Evolutionary conservation across 225 moss, liverwort and hornwort species (phyloP).

Genomic region (Bryoerythrophyllum caledonicum): DNA sequence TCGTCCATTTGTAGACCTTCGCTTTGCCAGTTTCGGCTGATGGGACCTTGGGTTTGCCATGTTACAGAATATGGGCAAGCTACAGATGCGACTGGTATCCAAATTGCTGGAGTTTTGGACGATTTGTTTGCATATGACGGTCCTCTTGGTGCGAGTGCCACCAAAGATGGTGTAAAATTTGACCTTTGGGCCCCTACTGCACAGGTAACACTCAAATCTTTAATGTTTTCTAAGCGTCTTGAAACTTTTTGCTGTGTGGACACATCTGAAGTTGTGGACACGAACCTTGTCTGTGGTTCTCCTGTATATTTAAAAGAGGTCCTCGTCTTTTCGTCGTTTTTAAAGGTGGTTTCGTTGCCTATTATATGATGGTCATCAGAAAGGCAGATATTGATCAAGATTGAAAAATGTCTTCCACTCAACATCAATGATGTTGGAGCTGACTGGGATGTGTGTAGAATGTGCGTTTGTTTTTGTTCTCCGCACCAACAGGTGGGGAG

Average conservation of each 20-base stretch:
- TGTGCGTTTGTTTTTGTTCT: conserved; percentile 73
- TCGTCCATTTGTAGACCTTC: not conserved
- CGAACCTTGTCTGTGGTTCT: conserved; percentile 7
- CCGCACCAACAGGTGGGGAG: conserved; percentile 73
- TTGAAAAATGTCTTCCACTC: not conserved
- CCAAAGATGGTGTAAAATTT: conserved; percentile 49
- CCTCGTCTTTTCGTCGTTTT: not conserved
- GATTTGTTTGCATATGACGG: conserved; percentile 82
- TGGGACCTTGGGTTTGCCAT: conserved; percentile 16
- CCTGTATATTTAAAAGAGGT: not conserved
- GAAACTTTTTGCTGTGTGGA: conserved; percentile 17
- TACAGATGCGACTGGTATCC: conserved; percentile 79
- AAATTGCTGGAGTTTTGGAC: conserved; percentile 89
- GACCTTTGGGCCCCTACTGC: conserved; percentile 94
- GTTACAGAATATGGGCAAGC: conserved; percentile 59
- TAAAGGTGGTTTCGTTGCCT: not conserved
- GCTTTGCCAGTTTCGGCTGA: conserved; percentile 17
- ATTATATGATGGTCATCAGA: conserved; percentile 11
- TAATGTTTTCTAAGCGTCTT: not conserved
- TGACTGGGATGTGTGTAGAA: conserved; percentile 53
- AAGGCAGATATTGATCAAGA: not conserved
- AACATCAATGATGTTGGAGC: conserved; percentile 19
- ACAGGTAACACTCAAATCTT: conserved; percentile 48
- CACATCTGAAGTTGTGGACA: conserved; percentile 3
- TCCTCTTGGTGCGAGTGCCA: conserved; percentile 61